phyloP scores from a whole-genome alignment of 805 yeast species.

The Diddensiella caesifluorescens region DNA sequence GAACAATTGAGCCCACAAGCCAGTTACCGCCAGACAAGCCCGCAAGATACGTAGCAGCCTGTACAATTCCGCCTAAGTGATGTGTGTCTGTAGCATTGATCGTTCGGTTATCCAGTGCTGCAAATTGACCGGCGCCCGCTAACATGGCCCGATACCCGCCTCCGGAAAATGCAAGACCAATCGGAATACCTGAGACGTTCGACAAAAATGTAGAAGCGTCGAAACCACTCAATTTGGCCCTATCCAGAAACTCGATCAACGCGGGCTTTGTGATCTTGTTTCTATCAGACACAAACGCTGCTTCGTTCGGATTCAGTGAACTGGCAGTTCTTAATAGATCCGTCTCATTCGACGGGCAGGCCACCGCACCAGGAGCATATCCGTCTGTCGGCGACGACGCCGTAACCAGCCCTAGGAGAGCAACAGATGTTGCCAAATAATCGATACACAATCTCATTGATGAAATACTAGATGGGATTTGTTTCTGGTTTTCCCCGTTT shows the following conservation, averaged over 20 bases:
- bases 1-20: constrained; percentile 63
- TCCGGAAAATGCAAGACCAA: constrained; percentile 60
- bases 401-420: neutral
- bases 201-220: constrained; percentile 35
- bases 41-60: constrained; percentile 61
- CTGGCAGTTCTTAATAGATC: constrained; percentile 31
- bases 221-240: constrained; percentile 44
- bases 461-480: no score
- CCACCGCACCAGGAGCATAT: constrained; percentile 43
- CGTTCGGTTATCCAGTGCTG: constrained; percentile 75
- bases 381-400: constrained; percentile 35
- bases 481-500: no score
- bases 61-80: constrained; percentile 71
- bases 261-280: constrained; percentile 35
- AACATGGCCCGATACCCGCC: constrained; percentile 92
- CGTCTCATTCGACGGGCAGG: constrained; percentile 37
- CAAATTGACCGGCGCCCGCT: constrained; percentile 74
- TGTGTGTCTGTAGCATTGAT: constrained; percentile 39
- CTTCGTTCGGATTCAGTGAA: constrained; percentile 27
- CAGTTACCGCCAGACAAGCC: constrained; percentile 86
- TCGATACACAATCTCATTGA: no score
- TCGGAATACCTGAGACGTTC: constrained; percentile 28
- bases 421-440: no score
- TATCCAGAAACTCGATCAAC: constrained; percentile 40
- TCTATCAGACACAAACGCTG: constrained; percentile 29